These are phyloP conservation scores for Actinomortierella ambigua DNA, from an alignment of 371 early-diverging fungal species.

Conservation along the genomic window DNA sequence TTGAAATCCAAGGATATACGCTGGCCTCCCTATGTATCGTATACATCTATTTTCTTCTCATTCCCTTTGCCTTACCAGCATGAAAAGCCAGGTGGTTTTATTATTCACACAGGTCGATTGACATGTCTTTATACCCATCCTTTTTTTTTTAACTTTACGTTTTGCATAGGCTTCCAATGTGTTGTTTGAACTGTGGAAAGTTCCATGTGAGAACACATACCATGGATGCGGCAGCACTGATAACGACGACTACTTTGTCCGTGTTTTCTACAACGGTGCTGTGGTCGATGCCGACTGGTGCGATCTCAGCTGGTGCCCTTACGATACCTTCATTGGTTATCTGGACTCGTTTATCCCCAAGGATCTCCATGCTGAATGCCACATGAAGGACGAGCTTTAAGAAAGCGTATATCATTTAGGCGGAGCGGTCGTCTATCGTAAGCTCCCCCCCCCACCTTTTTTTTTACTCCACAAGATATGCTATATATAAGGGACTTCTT, in stretches of 20 bases:
- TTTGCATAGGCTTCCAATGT: conserved; percentile 51
- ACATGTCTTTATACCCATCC: not conserved
- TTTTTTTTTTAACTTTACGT: not conserved
- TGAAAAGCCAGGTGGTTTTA: not conserved
- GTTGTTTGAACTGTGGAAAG: conserved; percentile 62
- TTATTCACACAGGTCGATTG: not conserved
- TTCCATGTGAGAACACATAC: conserved; percentile 3
- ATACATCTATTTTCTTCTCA: not conserved
- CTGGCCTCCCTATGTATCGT: conserved; percentile 64
- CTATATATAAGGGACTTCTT: too few relatives aligned
- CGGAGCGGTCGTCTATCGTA: too few relatives aligned
- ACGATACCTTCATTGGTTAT: conserved; percentile 48
- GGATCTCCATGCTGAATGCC: conserved; percentile 44
- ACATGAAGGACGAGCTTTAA: not conserved
- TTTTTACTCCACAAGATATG: too few relatives aligned
- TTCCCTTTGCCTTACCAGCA: too few relatives aligned
- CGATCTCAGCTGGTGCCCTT: conserved; percentile 53
- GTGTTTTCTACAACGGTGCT: conserved; percentile 60
- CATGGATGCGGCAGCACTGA: not conserved
- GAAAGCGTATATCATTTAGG: too few relatives aligned
- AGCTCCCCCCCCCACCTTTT: too few relatives aligned
- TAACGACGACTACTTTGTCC: conserved; percentile 46
- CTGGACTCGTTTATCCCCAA: conserved; percentile 42
- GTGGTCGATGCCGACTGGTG: conserved; percentile 54
- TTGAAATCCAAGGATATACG: conserved; percentile 49